Conservation (phyloP, 2,329 filamentous ascomycete genomes). For the Coniochaeta pulveracea region DNA sequence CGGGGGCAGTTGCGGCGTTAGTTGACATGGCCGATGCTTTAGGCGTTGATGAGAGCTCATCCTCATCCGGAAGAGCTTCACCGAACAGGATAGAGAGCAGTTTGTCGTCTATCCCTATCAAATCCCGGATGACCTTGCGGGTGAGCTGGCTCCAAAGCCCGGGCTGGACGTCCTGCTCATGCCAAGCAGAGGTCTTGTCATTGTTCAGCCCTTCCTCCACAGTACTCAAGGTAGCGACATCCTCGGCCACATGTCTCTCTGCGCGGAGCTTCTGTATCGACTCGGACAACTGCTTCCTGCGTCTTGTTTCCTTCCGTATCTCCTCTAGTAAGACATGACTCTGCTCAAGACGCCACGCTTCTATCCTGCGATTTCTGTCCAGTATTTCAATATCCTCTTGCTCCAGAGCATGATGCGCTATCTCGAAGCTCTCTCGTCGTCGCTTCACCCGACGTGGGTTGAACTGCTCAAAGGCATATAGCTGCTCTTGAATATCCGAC, state of each 20-base stretch:
- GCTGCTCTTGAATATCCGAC: constrained; percentile 61
- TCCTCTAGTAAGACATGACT: constrained; percentile 77
- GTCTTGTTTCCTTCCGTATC: constrained; percentile 73
- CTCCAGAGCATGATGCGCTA: constrained; percentile 38
- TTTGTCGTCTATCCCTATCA: constrained; percentile 84
- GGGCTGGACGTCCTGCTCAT: constrained; percentile 45
- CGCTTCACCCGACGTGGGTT: constrained; percentile 58
- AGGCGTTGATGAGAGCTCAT: constrained; percentile 35
- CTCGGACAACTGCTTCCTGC: constrained; percentile 50
- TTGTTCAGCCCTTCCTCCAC: constrained; percentile 20
- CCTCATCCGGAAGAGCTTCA: constrained; percentile 52
- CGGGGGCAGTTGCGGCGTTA: constrained; percentile 12
- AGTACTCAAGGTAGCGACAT: constrained; percentile 17
- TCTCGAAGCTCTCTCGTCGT: constrained; percentile 39
- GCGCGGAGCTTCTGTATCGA: constrained; percentile 10
- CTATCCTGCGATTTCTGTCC: constrained; percentile 74
- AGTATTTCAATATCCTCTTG: constrained; percentile 48
- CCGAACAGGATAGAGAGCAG: constrained; percentile 80
- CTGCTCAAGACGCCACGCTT: constrained; percentile 86
- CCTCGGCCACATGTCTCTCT: constrained; percentile 18
- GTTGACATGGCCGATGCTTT: constrained; percentile 25
- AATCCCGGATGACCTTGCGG: constrained; percentile 72
- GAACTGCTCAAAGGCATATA: constrained; percentile 82
- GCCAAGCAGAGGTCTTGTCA: no score
- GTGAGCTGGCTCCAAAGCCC: constrained; percentile 75